Base-by-base conservation (phyloP, 2,329 filamentous ascomycete genomes). In the Cladosporium austrohemisphaericum region DNA sequence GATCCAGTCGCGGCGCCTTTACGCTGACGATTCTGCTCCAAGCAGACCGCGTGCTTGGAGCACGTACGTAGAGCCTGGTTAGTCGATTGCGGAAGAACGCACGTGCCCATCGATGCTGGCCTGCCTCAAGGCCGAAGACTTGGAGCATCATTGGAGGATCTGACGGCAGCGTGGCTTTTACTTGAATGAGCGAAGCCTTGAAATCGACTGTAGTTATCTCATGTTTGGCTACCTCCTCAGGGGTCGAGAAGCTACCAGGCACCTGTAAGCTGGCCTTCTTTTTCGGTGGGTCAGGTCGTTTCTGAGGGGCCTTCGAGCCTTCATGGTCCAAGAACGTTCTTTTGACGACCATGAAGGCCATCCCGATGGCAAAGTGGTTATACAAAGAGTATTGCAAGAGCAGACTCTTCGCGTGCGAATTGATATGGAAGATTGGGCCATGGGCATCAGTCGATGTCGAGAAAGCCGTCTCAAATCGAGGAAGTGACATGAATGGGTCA, bases 121-220 rank as follows among this genome's bases (percentile, higher is more conserved):
- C 91, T 38, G 84, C 80, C 59, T 95, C 88, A 31, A 97, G 65
- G 8, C 83, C 81, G 65, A 92, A 92, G 8, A 96, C 74, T 55
- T 96, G 92, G 2, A 97, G 61, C 88, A 98, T 91, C 67, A 97
- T 75, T 0, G 84, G 80, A n/a, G 93, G 94, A 60, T 97, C 91
- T 14, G 84, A 76, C 1, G 93, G 92, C 80, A 97, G 84, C 36
- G 84, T 83, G 4, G 86, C 88, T 68, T 97, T 97, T 57, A 97
- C 68, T 64, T 97, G 92, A 16, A 97, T 71, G 26, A 96, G 77
- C 1, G 83, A 80, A 4, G 86, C 83, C 67, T 88, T 93, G 59
- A 95, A 74, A 63, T 97, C 92, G 14, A 95, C 68, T 1, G 87
- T 86, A 10, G 94, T 71, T 11, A 95, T 75, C 64, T 98, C 92